Evolutionary conservation across 2,329 filamentous ascomycete genomes (phyloP), one percentile per base, ranked within the genome.

Genomic region (Xylariaceae sp.): DNA sequence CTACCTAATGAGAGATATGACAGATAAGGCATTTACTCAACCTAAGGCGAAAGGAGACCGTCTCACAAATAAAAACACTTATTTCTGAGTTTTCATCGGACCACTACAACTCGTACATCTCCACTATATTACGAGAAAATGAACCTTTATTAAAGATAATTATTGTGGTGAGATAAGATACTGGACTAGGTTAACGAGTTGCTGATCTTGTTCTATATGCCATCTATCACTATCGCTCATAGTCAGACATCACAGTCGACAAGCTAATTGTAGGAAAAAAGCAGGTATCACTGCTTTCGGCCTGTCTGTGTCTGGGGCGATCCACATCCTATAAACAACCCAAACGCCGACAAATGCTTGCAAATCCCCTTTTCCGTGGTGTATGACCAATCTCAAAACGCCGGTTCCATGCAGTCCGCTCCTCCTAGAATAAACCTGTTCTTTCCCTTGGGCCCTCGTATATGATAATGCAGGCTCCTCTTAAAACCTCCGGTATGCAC

Each of bases 281-380:
- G 41, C 14, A 40, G 12, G 12, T 21, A 6, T 29, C 14, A 24
- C 9, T 6, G 16, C 21, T 6, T 39, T 21, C 14, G 12, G 28
- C 12, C 28, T 31, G 28, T 31, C 40, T 7, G 2, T 24, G 16
- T 28, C 28, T 34, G 31, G 16, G 44, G 19, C 19, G 24, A 3
- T 41, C 7, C n/a, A n/a, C 21, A 41, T 21, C 19, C 26, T 48
- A 28, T n/a, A 40, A 41, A 14, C 29, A 23, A 31, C 49, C 46
- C 45, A 33, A 54, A 58, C 54, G 29, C 58, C 54, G 6, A 39
- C 34, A 57, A 53, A 50, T 46, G 43, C 48, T 29, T 29, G 26
- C 21, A 53, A 43, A 49, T n/a, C 12, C 33, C 34, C 28, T 3
- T 29, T 31, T 58, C 34, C 28, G 3, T 23, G n/a, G 2, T 36